Conservation (phyloP, 164 flowering plant genomes). For the Tinospora cordifolia region DNA sequence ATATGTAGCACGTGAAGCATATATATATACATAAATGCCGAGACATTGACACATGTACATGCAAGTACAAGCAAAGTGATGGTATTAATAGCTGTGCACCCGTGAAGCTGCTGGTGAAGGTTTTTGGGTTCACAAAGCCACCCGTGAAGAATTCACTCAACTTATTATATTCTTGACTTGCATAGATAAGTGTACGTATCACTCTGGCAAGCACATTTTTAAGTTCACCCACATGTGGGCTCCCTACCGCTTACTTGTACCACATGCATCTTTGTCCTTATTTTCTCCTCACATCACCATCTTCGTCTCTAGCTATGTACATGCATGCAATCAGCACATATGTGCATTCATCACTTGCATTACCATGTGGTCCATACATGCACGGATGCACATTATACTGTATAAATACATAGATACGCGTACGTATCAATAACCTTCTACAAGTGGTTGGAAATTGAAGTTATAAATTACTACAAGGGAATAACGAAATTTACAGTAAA, state of each 20-base stretch:
- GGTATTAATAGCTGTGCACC: slow-evolving; percentile 1
- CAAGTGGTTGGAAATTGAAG: too few species aligned
- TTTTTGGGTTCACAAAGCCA: not conserved
- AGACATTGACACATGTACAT: not conserved
- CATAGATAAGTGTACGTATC: not conserved
- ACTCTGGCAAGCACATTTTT: not conserved
- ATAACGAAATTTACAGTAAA: too few species aligned
- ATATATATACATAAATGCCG: not conserved
- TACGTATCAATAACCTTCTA: too few species aligned
- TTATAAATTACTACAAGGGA: too few species aligned
- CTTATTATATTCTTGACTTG: slow-evolving; percentile 1
- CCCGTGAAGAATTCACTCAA: not conserved
- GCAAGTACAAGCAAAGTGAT: slow-evolving; percentile 3
- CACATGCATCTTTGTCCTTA: not conserved
- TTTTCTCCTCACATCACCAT: too few species aligned
- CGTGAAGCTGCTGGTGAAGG: not conserved
- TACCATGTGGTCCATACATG: too few species aligned
- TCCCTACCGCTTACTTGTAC: not conserved
- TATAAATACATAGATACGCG: too few species aligned
- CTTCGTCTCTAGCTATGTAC: not conserved
- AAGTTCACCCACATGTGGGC: not conserved
- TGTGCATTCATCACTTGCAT: too few species aligned
- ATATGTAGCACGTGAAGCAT: not conserved
- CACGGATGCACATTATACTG: too few species aligned
- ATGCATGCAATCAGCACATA: not conserved